Evolutionary conservation across 2,329 filamentous ascomycete genomes (phyloP), one percentile per base, ranked within the genome.

Genomic region (Sporothrix phasma): DNA sequence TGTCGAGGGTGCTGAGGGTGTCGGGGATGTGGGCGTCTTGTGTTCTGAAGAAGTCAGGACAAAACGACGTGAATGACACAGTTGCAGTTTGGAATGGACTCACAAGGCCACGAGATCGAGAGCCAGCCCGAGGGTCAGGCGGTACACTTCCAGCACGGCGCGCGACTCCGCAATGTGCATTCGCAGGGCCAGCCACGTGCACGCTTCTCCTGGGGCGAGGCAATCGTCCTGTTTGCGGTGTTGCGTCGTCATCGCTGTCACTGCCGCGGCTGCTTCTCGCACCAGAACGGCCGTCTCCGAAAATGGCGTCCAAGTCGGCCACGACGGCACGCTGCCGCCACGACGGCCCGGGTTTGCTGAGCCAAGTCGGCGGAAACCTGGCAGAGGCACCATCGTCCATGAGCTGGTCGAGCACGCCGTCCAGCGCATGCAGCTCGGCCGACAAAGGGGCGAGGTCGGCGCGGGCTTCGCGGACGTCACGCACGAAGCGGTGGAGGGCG

Each of bases 371-470:
- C 62, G 76, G 76, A 43, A 78, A 73, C 29, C 71, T 63, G 0
- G 61, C 31, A 3, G 61, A 24, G 3, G 69, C 67, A 7, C 74
- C 74, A 67, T 78, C 76, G 64, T 78, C 75, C 53, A 72, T 73
- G 59, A 79, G 67, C 15, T 78, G 69, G 58, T 73, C 71, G 8
- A 78, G 69, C 2, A 77, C 73, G 41, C 72, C 72, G 62, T 76
- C 73, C 56, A 79, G 71, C 47, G 76, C 77, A 65, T 77, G 73
- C 31, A 79, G 68, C 66, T 79, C 76, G 64, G 75, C 73, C 37
- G 75, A 75, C 43, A 79, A 71, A 34, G 67, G 71, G 41, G 77
- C 73, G 17, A 78, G 69, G 26, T 77, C 76, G 39, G 73, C 69
- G 17, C 76, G 73, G 2, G 76, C 74, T 66, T 77, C 76, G 43